Percentiles rank a stretch among this genome's conserved stretches.
phyloP scores from a whole-genome alignment of 2,329 filamentous ascomycete species.

The Xylaria sp. region DNA sequence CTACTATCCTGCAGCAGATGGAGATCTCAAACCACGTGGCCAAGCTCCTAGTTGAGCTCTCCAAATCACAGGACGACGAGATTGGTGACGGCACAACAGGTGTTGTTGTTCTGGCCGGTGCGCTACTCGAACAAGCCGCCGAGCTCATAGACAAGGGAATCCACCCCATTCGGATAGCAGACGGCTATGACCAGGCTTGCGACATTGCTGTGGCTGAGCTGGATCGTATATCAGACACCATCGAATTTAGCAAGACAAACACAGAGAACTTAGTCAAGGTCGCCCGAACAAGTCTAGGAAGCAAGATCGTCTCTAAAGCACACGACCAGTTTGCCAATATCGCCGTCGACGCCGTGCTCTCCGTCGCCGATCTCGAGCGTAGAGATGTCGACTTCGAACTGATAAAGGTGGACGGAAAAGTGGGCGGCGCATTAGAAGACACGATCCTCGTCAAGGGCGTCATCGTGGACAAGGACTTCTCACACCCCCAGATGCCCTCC shows the following conservation, averaged over 20 bases:
- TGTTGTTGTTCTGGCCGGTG: conserved; percentile 93
- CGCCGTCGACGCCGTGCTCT: conserved; percentile 94
- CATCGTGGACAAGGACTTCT: conserved; percentile 99
- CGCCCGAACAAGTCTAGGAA: conserved; percentile 92
- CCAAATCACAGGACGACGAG: conserved; percentile 98
- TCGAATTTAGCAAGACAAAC: conserved; percentile 80
- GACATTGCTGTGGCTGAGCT: conserved; percentile 94
- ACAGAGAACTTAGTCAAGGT: conserved; percentile 91
- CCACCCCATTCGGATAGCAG: conserved; percentile 96
- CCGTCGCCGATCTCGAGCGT: conserved; percentile 91
- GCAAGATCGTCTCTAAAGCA: conserved; percentile 98
- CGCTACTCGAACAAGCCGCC: conserved; percentile 92
- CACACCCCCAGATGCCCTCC: conserved; percentile 97
- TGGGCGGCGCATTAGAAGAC: conserved; percentile 91
- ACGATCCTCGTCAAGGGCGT: conserved; percentile 95
- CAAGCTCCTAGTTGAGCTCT: conserved; percentile 94
- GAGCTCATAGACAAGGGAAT: conserved; percentile 99
- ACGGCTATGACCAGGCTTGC: conserved; percentile 96
- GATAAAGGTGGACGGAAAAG: conserved; percentile 99
- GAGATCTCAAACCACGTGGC: conserved; percentile 98
- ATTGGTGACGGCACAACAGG: conserved; percentile 98
- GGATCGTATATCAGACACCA: conserved; percentile 89
- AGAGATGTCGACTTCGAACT: conserved; percentile 99
- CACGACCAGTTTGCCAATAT: conserved; percentile 98
- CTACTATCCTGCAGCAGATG: conserved; percentile 97